Evolutionary conservation across 108 stramenopile genomes (phyloP), one percentile per base, ranked within the genome.

Genomic region (Poteriospumella lacustris): DNA sequence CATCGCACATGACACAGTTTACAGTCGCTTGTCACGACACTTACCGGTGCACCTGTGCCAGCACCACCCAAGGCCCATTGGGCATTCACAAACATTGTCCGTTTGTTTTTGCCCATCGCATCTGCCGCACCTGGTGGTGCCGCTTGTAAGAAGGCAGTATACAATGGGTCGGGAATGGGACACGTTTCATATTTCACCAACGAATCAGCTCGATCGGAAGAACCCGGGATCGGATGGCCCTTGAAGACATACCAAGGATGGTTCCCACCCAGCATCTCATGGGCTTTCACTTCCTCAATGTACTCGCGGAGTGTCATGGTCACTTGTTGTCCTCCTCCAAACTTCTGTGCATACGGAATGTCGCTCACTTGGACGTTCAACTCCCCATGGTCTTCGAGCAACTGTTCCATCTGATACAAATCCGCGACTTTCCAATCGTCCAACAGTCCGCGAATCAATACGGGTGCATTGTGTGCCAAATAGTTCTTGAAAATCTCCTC

Each of bases 241-340:
- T 24, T 5, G 28, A 78, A 78, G 0, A 78, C 64, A 39, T 78
- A 78, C 77, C 77, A 78, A 38, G 77, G 77, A 62, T 78, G 38
- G 28, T 26, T 26, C 0, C 67, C 58, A 9, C 38, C 67, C 1
- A 0, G 1, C 2, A 78, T 38, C 3, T 42, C n/a, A 38, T 73
- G 12, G 28, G 36, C 36, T n/a, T 68, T n/a, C 3, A 33, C n/a
- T 59, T 1, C 1, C 33, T 68, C 43, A 2, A 78, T 36, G 34
- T 78, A 78, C 1, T 78, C n/a, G 38, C 43, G 12, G 24, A 78
- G 68, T 0, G 64, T 31, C 77, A 78, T 78, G 1, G 28, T n/a
- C 1, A 1, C 1, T 0, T 43, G 29, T 3, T 31, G 15, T 39
- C 19, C 38, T 1, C 39, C 1, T 0, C 62, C 1, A 59, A 78